Evolutionary conservation across 768 basidiomycete genomes (phyloP), one percentile per base, ranked within the genome.

Genomic region (Gloeophyllum trabeum): DNA sequence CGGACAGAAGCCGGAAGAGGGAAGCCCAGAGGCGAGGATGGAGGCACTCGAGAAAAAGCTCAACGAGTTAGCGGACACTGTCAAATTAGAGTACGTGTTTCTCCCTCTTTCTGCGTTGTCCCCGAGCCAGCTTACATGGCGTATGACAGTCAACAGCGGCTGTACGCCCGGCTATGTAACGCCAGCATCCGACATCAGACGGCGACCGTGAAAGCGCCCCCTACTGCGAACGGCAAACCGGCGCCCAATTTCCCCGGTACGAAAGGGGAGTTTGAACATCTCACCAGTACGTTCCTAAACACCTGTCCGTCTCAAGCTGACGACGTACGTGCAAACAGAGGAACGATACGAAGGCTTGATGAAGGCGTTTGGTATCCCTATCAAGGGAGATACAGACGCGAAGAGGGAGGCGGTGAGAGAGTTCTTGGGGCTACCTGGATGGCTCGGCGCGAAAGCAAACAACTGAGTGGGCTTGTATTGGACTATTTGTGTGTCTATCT

Each of bases 181-280:
- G 48, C 63, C 30, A 48, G 54, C 10, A 54, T 57, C 41, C 61
- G 55, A 1, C 42, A 53, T 41, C 59, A 61, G 43, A 62, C 64
- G 49, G 52, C 43, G 45, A 10, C 43, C 24, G 54, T 68, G 39
- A 54, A 51, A 44, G 46, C 63, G 18, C 61, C 56, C 0, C 39
- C 54, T 0, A 55, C 48, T 41, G 48, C 52, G 23, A 60, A 55
- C 24, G 63, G 66, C 13, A 67, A 67, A 49, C 49, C 58, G 0
- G 63, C 55, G 20, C 34, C 47, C 6, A 59, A 62, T 40, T 65
- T 65, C 53, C 66, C 66, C 6, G 35, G 30, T 3, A 59, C 62
- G 1, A 60, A 63, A 40, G 66, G 66, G 42, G 66, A 68, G 46
- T 68, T 67, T 40, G 66, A 68, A 47, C 65, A 67, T 47, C 56